Evolutionary conservation across 2,329 filamentous ascomycete genomes (phyloP).

Genomic region (Trichoderma koningii): DNA sequence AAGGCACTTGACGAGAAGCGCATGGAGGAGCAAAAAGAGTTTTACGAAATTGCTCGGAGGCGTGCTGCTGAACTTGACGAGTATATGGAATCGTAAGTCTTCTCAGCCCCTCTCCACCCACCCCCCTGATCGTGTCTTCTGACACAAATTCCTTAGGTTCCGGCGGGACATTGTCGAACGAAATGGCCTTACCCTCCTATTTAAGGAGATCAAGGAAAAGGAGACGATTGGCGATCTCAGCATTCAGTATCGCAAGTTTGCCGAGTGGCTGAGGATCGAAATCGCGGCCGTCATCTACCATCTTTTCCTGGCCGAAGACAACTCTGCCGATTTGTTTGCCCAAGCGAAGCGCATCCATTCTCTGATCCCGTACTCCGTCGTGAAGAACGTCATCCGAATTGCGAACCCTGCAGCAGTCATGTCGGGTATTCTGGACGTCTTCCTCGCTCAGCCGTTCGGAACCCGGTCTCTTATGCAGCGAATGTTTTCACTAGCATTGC

Average conservation of each 20-base stretch:
- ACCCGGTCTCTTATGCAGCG: constrained; percentile 87
- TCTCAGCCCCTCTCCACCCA: not conserved
- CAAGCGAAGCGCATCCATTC: constrained; percentile 94
- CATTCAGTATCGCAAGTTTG: constrained; percentile 96
- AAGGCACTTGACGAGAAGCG: constrained; percentile 85
- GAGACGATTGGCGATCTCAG: constrained; percentile 83
- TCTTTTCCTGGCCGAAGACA: constrained; percentile 95
- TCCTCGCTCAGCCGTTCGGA: constrained; percentile 92
- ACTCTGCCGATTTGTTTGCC: constrained; percentile 92
- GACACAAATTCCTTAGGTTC: constrained; percentile 48
- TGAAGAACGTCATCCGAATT: constrained; percentile 97
- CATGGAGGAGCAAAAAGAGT: constrained; percentile 87
- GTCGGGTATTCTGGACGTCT: constrained; percentile 92
- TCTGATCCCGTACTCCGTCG: constrained; percentile 84
- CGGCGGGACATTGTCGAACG: constrained; percentile 66
- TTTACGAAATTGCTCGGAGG: constrained; percentile 92
- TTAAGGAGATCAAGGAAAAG: constrained; percentile 90
- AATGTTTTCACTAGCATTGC: constrained; percentile 88
- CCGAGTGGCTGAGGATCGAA: constrained; percentile 96
- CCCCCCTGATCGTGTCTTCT: not conserved
- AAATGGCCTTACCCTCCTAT: constrained; percentile 88
- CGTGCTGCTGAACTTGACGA: constrained; percentile 91
- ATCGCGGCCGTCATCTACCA: constrained; percentile 96
- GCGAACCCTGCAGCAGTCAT: constrained; percentile 97
- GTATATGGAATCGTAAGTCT: constrained; percentile 87